Evolutionary conservation across 768 basidiomycete genomes (phyloP).

Genomic region (Crepidotus variabilis): DNA sequence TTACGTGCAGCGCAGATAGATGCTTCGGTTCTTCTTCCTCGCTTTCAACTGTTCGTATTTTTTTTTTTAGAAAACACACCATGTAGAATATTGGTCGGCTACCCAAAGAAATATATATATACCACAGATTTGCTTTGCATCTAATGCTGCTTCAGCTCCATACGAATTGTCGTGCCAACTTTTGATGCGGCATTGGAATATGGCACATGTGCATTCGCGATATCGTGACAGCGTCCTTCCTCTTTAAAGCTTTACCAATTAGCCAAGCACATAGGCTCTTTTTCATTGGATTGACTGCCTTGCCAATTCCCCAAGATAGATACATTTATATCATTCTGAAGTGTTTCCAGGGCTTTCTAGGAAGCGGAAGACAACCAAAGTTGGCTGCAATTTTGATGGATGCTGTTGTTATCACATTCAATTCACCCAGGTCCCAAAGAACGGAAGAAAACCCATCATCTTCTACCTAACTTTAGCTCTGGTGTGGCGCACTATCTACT

Average conservation of each 20-base stretch:
- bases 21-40: background rate
- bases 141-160: background rate
- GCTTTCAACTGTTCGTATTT: no score
- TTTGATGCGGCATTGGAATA: no score
- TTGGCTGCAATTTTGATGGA: background rate
- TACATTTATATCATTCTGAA: background rate
- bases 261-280: background rate
- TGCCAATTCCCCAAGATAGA: background rate
- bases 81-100: no score
- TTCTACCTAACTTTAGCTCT: background rate
- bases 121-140: background rate
- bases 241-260: no score
- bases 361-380: background rate
- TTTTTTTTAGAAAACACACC: no score
- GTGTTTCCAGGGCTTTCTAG: background rate
- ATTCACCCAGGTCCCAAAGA: background rate
- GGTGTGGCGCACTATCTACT: background rate
- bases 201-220: no score
- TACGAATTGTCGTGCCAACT: no score
- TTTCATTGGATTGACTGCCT: background rate
- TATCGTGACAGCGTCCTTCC: no score
- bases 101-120: background rate
- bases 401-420: background rate
- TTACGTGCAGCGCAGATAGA: background rate
- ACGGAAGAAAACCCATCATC: background rate